Base-by-base conservation (phyloP, 805 yeast species). In the Yamadazyma kitorensis region DNA sequence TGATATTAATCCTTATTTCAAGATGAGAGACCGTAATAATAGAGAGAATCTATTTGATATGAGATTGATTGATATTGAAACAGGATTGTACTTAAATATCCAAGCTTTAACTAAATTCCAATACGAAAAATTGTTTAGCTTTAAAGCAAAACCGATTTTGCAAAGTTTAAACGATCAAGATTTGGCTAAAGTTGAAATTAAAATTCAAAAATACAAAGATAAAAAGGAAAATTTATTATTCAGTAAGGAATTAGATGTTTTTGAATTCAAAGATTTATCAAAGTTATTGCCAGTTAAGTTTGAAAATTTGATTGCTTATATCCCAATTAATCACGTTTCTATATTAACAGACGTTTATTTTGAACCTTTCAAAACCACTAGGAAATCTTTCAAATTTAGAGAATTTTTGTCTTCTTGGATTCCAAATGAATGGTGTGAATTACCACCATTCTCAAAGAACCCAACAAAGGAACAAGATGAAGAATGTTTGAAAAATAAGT, bases 31-130 rank as follows among this genome's bases (percentile, higher is more conserved):
- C 9, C 61, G 65, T 34, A 73, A 70, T 16, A 67, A 68, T 39
- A 78, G 76, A 5, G 53, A 56, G 37, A 75, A 76, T 48, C 64
- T 67, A 22, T 70, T 72, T 26, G 80, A 76, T 52, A 78, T 78
- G 1, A 53, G 80, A 18, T 67, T 74, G 37, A 70, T 76, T 18
- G 80, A 76, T 44, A 54, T 71, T 6, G 65, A 62, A 27, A 64
- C 78, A 5, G 72, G 72, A 1, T 44, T 57, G 27, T 66, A 60
- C 38, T 52, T 67, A 23, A 68, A 64, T 36, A 66, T 57, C 27
- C 61, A 65, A 6, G 71, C 59, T 0, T 45, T 66, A 31, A 61
- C 69, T 1, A 37, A 59, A 4, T 39, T 38, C 18, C 37, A 18
- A 35, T 43, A 40, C 27, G 45, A 43, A 27, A 40, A 25, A 13